Percentiles rank a stretch among this genome's conserved stretches.
Conservation (phyloP, 768 basidiomycete species). For the Amyloporia xantha region DNA sequence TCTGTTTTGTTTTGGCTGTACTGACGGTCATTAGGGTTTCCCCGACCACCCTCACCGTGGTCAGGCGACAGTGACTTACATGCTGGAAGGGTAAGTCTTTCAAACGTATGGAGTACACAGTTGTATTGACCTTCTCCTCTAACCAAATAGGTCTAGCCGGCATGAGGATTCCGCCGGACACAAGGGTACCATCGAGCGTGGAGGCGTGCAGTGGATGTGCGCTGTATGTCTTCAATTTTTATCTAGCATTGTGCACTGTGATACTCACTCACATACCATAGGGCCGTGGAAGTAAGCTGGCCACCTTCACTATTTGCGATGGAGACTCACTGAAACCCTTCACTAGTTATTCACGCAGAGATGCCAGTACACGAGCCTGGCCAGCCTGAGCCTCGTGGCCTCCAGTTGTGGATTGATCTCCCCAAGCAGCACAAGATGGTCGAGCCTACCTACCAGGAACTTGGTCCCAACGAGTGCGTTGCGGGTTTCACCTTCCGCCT, state of each 20-base stretch:
- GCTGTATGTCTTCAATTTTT: conserved; percentile 41
- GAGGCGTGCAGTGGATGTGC: conserved; percentile 96
- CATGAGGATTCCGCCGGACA: conserved; percentile 94
- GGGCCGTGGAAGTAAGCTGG: conserved; percentile 51
- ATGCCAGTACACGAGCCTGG: conserved; percentile 79
- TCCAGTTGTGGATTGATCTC: conserved; percentile 86
- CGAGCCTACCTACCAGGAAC: conserved; percentile 82
- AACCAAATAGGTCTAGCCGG: conserved; percentile 43
- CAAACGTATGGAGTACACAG: background rate
- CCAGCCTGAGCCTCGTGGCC: conserved; percentile 65
- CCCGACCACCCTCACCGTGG: conserved; percentile 93
- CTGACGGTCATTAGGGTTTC: conserved; percentile 50
- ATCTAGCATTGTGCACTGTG: background rate
- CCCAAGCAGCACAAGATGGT: conserved; percentile 81
- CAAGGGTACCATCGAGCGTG: conserved; percentile 64
- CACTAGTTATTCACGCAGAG: conserved; percentile 68
- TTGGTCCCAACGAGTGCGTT: conserved; percentile 53
- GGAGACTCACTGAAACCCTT: background rate
- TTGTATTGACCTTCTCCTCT: background rate
- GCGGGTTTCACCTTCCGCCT: background rate
- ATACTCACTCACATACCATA: conserved; percentile 7
- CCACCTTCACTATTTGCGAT: background rate
- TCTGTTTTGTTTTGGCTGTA: background rate
- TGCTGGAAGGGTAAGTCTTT: conserved; percentile 66
- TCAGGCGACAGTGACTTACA: conserved; percentile 84